Conservation (phyloP, 2,329 filamentous ascomycete species). For the Microcyclosporella mali region DNA sequence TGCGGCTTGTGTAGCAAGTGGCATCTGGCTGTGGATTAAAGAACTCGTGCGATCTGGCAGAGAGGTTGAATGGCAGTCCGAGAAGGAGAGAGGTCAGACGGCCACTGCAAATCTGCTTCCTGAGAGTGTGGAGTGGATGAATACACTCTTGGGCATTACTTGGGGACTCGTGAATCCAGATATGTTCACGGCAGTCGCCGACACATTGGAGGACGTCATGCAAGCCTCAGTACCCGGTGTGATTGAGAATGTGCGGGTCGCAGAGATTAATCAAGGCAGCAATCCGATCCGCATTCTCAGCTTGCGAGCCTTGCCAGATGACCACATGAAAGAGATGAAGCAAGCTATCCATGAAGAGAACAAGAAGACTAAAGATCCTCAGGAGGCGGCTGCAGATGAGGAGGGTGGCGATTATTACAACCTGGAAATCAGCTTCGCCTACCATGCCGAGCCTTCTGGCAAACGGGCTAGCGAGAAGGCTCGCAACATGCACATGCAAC, state of each 20-base stretch:
- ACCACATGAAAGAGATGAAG: slow-evolving; percentile 74
- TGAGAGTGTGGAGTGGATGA: slow-evolving; percentile 91
- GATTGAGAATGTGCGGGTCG: slow-evolving; percentile 90
- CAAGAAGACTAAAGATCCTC: slow-evolving; percentile 71
- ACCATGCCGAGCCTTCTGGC: slow-evolving; percentile 74
- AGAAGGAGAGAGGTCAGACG: slow-evolving; percentile 75
- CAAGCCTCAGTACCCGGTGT: slow-evolving; percentile 85
- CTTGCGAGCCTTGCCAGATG: slow-evolving; percentile 74
- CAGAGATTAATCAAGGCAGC: slow-evolving; percentile 88
- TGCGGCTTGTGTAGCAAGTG: slow-evolving; percentile 63
- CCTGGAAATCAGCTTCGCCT: slow-evolving; percentile 81
- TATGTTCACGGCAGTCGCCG: slow-evolving; percentile 87
- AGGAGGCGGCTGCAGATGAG: slow-evolving; percentile 82
- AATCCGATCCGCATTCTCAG: slow-evolving; percentile 87
- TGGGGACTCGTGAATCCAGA: slow-evolving; percentile 94
- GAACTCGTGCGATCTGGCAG: slow-evolving; percentile 76
- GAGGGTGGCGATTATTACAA: slow-evolving; percentile 92
- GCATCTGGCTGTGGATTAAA: slow-evolving; percentile 83
- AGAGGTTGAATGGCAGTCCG: slow-evolving; percentile 80
- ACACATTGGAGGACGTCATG: slow-evolving; percentile 94
- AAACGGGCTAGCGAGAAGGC: slow-evolving; percentile 67
- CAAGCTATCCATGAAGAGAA: slow-evolving; percentile 73
- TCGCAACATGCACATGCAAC: slow-evolving; percentile 93
- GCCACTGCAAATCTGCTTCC: slow-evolving; percentile 83
- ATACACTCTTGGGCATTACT: slow-evolving; percentile 72